Base-by-base conservation (phyloP, 106 monocot genomes). In the Allium cepa region DNA sequence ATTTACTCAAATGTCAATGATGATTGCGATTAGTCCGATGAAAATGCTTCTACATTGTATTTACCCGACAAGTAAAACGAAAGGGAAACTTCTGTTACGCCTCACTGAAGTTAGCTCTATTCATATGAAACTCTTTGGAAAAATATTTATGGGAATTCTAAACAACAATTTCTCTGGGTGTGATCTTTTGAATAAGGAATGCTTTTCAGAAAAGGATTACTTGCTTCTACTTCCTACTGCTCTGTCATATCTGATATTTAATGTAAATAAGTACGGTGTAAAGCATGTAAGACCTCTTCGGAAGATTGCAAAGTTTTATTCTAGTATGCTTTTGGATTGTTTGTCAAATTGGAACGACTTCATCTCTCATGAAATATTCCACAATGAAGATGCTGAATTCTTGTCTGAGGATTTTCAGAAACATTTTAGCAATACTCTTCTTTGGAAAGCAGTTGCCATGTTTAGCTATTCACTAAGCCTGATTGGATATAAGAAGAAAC, bases 381-480 rank as follows among this genome's bases (percentile, higher is more conserved):
- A 77, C 72, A 88, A 97, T 73, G 84, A 92, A 27, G 75, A 75
- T 69, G 66, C 62, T 51, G 72, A 84, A 56, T 50, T 28, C 17
- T 56, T 26, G 26, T 17, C 71, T 49, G 75, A 87, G 50, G 75
- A 78, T 56, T 69, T 84, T 66, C 69, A 70, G n/a, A 49, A 46
- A 72, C 49, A 64, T 77, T 90, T 76, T 60, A 72, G 63, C 50
- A 71, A 11, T 62, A 79, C 92, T 58, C 76, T 92, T 73, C 84
- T 97, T 75, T 86, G 89, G 27, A 97, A 87, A 68, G 71, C 97
- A 53, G 56, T 87, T 49, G 60, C 9, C 57, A 92, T 97, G 84
- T 69, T 97, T 59, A 69, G 50, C 26, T 75, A 77, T 53, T 80
- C 51, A 73, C 77, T 89, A 58, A 27, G 46, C 12, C 70, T 62